Percentiles rank a stretch among this genome's conserved stretches.
Evolutionary conservation across 2,329 filamentous ascomycete genomes (phyloP).

Genomic region (Fusarium pininemorale): DNA sequence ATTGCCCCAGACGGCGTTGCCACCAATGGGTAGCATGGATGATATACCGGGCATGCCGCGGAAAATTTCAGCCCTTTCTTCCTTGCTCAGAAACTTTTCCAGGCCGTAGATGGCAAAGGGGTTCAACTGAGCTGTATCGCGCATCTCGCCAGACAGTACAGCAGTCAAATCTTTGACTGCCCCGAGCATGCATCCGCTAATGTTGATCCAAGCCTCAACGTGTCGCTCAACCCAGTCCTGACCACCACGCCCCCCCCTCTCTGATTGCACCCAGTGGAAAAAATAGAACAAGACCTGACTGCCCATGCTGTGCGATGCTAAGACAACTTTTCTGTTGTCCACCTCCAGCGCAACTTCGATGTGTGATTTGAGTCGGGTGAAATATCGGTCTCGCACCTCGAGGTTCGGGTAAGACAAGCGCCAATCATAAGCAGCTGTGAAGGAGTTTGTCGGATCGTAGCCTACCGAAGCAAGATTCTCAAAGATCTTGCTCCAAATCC

Average conservation of each 20-base stretch:
- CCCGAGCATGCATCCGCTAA: slow-evolving; percentile 97
- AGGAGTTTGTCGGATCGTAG: slow-evolving; percentile 85
- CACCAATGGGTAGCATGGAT: slow-evolving; percentile 95
- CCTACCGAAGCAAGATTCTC: slow-evolving; percentile 96
- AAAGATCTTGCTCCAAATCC: slow-evolving; percentile 99
- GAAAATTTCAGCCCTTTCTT: slow-evolving; percentile 93
- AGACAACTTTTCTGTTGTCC: slow-evolving; percentile 79
- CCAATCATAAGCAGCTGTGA: slow-evolving; percentile 86
- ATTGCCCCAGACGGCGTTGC: slow-evolving; percentile 95
- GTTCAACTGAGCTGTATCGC: slow-evolving; percentile 95
- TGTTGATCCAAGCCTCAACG: slow-evolving; percentile 96
- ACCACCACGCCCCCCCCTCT: slow-evolving; percentile 82
- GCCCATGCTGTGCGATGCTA: slow-evolving; percentile 97
- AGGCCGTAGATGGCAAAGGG: slow-evolving; percentile 96
- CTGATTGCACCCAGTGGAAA: slow-evolving; percentile 81
- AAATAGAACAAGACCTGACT: slow-evolving; percentile 92
- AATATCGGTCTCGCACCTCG: slow-evolving; percentile 91
- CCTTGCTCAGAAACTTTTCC: slow-evolving; percentile 91
- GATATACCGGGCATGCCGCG: slow-evolving; percentile 96
- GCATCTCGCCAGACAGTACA: slow-evolving; percentile 95
- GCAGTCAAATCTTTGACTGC: slow-evolving; percentile 91
- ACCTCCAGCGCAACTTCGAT: slow-evolving; percentile 85
- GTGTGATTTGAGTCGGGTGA: slow-evolving; percentile 86
- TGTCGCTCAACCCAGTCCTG: slow-evolving; percentile 89
- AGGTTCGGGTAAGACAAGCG: slow-evolving; percentile 89